phyloP scores from a whole-genome alignment of 495 filamentous ascomycete species.

The Penicillium cinerascens region DNA sequence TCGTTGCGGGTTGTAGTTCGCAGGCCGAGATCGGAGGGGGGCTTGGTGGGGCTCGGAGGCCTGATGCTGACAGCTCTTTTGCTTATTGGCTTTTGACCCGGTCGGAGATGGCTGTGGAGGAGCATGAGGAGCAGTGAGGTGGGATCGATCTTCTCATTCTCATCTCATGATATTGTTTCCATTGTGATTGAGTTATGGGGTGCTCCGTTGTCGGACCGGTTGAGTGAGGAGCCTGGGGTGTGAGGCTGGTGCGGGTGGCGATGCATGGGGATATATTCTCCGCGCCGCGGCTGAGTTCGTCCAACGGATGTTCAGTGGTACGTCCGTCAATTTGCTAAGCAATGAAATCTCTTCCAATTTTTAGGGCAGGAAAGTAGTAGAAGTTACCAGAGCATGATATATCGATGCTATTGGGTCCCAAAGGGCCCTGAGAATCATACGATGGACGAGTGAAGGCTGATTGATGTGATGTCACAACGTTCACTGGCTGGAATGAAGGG shows the following conservation, averaged over 20 bases:
- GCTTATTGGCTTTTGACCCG: background rate
- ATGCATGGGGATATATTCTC: background rate
- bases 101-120: background rate
- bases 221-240: background rate
- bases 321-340: background rate
- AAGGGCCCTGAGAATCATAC: background rate
- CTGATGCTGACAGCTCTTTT: background rate
- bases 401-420: too few relatives aligned
- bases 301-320: background rate
- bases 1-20: background rate
- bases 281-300: background rate
- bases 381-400: too few relatives aligned
- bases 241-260: background rate
- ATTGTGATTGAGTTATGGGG: background rate
- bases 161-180: background rate
- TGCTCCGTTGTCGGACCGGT: background rate
- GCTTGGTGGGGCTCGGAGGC: background rate
- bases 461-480: background rate
- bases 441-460: background rate
- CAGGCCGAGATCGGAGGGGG: background rate
- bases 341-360: background rate
- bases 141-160: background rate
- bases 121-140: background rate
- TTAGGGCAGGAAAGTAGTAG: too few relatives aligned
- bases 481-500: too few relatives aligned